A percentile compares a stretch with the other conserved stretches of the same genome.
Evolutionary conservation across 2,329 filamentous ascomycete genomes (phyloP).

Genomic region (Penicillium nordicum): DNA sequence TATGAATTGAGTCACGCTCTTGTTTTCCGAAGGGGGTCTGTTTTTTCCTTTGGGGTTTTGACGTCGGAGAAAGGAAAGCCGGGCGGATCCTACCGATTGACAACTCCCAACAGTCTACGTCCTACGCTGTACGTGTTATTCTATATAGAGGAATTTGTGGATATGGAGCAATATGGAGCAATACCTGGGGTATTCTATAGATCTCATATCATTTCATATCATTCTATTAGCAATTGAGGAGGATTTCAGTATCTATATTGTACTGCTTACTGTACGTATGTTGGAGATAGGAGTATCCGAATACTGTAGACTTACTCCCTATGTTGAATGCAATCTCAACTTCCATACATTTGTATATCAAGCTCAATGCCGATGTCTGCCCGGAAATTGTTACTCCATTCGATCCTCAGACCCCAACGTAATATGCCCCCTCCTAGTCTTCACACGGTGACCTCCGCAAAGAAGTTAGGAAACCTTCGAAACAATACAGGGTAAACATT

Average conservation of each 20-base stretch:
- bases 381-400: not conserved
- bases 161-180: not conserved
- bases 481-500: not conserved
- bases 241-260: not conserved
- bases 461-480: not conserved
- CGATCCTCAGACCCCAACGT: slow-evolving; percentile 3
- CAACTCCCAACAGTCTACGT: not conserved
- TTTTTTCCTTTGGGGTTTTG: not conserved
- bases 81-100: slow-evolving; percentile 19
- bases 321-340: not conserved
- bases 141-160: not conserved
- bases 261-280: not conserved
- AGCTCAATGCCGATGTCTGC: not conserved
- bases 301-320: not conserved
- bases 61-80: slow-evolving; percentile 6
- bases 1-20: slow-evolving; percentile 7
- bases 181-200: not conserved
- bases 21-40: not conserved
- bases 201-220: not conserved
- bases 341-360: not conserved
- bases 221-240: not conserved
- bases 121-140: slow-evolving; percentile 16
- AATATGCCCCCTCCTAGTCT: slow-evolving; percentile 9
- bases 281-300: not conserved
- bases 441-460: slow-evolving; percentile 16